Conservation (phyloP, 208 protist genomes). For the Acanthamoeba lenticulata region DNA sequence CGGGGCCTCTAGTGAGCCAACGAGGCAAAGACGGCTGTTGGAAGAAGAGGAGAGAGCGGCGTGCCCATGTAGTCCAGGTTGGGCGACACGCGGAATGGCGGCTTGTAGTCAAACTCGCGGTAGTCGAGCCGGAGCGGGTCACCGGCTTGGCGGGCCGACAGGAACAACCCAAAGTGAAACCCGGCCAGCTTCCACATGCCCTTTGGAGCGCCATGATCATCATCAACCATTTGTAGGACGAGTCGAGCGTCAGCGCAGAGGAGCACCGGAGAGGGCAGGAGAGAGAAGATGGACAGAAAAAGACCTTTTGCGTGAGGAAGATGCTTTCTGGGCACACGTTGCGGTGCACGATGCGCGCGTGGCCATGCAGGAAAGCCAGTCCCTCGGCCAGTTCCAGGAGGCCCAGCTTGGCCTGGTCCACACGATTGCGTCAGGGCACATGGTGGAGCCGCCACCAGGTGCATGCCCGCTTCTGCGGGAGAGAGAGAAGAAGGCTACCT, state of each 20-base stretch:
- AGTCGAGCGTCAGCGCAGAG: too few species aligned
- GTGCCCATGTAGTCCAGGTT: constrained; percentile 20
- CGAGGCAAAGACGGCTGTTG: not conserved
- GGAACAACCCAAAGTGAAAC: not conserved
- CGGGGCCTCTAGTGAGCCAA: not conserved
- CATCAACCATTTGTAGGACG: too few species aligned
- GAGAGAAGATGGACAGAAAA: not conserved
- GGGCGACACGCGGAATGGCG: not conserved
- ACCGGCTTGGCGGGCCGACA: not conserved
- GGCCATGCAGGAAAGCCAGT: not conserved
- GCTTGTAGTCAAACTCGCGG: not conserved
- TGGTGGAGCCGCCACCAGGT: too few species aligned
- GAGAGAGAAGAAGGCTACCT: not conserved
- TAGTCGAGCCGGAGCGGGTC: not conserved
- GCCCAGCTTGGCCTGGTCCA: constrained; percentile 18
- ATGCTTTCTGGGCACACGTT: constrained; percentile 37
- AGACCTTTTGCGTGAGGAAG: constrained; percentile 29
- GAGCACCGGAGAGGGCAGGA: not conserved
- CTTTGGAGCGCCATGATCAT: too few species aligned
- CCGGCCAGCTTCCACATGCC: constrained; percentile 26
- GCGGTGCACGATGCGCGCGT: constrained; percentile 8
- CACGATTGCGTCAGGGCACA: too few species aligned
- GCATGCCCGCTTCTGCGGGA: too few species aligned
- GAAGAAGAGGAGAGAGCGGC: too few species aligned
- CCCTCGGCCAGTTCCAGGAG: not conserved